Conservation (phyloP, 2,329 filamentous ascomycete species). For the Colletotrichum sp. region DNA sequence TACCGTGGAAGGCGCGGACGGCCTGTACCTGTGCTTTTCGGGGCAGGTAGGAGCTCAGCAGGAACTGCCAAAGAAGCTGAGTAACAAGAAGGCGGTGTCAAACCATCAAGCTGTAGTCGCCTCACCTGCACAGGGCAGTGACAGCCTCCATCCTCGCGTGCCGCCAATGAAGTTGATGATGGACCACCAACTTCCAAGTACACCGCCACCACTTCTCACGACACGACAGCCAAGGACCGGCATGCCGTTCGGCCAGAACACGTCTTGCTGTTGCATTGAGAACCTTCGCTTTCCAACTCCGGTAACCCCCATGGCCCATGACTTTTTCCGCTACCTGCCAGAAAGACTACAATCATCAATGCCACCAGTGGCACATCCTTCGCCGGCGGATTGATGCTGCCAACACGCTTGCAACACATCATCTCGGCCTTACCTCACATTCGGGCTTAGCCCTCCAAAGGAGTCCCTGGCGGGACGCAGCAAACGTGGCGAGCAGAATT, state of each 20-base stretch:
- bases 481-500: constrained; percentile 12
- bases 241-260: not conserved
- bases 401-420: not conserved
- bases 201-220: not conserved
- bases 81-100: not conserved
- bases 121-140: not conserved
- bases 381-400: not conserved
- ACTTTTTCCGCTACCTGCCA: not conserved
- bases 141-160: not conserved
- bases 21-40: not conserved
- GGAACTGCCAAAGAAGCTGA: not conserved
- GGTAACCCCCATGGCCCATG: not conserved
- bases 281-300: not conserved
- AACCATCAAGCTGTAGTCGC: not conserved
- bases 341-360: not conserved
- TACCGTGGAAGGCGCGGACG: not conserved
- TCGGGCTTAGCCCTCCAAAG: not conserved
- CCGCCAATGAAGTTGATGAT: not conserved
- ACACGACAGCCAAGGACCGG: not conserved
- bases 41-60: not conserved
- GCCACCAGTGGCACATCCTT: not conserved
- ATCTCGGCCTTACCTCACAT: not conserved
- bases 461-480: not conserved
- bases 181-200: not conserved
- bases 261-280: not conserved